These are phyloP conservation scores for Talaromyces thailandensis DNA, from an alignment of 495 filamentous ascomycete species.

Conservation along the genomic window DNA sequence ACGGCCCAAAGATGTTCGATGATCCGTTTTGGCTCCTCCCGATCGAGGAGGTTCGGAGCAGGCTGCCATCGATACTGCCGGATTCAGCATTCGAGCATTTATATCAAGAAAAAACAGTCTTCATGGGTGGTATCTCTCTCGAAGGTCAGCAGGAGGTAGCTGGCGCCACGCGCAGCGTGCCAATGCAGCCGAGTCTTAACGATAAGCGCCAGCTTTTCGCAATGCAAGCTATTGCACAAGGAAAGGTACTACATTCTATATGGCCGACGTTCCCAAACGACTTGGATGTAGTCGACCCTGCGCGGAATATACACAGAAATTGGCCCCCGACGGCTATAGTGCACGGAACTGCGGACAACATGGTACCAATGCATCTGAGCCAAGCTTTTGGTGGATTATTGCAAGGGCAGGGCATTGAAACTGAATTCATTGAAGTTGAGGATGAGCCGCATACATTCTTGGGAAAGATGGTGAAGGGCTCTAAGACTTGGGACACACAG, in stretches of 20 bases:
- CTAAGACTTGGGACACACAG: constrained; percentile 25
- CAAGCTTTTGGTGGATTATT: constrained; percentile 13
- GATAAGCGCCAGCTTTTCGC: constrained; percentile 26
- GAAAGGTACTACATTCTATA: constrained; percentile 18
- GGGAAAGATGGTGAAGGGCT: constrained; percentile 24
- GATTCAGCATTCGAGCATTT: constrained; percentile 14
- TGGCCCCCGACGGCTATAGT: constrained; percentile 20
- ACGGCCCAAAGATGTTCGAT: constrained; percentile 26
- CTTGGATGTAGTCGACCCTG: constrained; percentile 18
- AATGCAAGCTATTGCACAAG: constrained; percentile 24
- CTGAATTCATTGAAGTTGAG: constrained; percentile 26
- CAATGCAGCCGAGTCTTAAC: constrained; percentile 20
- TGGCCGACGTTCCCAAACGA: constrained; percentile 12
- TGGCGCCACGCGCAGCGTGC: background rate
- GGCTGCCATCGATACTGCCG: constrained; percentile 11
- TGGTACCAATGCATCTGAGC: constrained; percentile 17
- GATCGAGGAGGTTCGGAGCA: constrained; percentile 51
- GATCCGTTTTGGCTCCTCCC: constrained; percentile 48
- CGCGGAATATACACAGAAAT: constrained; percentile 7
- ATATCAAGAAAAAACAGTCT: constrained; percentile 20
- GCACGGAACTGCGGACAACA: background rate
- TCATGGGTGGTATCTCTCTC: constrained; percentile 22
- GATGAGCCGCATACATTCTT: constrained; percentile 30
- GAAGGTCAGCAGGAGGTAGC: constrained; percentile 19
- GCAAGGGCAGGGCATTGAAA: constrained; percentile 13